Percentiles rank a stretch among this genome's conserved stretches.
Conservation (phyloP, 495 filamentous ascomycete species). For the Tuber borchii region DNA sequence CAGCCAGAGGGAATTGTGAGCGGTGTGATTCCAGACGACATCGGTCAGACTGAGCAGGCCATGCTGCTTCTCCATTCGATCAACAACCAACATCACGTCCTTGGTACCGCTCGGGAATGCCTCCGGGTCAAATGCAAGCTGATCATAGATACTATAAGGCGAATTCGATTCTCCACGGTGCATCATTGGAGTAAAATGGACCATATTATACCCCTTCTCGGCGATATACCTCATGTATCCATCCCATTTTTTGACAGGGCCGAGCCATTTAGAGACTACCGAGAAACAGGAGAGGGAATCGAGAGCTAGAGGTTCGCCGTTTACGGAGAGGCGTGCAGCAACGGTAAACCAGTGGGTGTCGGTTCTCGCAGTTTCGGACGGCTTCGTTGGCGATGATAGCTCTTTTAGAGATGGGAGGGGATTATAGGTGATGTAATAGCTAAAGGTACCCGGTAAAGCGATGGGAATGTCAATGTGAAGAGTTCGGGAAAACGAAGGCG, state of each 20-base stretch:
- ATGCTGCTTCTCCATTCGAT: slow-evolving; percentile 76
- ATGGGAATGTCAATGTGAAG: slow-evolving; percentile 85
- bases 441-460: slow-evolving; percentile 76
- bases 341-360: slow-evolving; percentile 86
- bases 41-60: slow-evolving; percentile 85
- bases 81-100: slow-evolving; percentile 69
- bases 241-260: slow-evolving; percentile 75
- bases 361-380: slow-evolving; percentile 53
- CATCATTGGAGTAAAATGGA: slow-evolving; percentile 95
- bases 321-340: slow-evolving; percentile 68
- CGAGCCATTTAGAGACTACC: slow-evolving; percentile 97
- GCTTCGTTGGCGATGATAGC: slow-evolving; percentile 22
- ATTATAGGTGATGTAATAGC: slow-evolving; percentile 89
- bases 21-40: slow-evolving; percentile 97
- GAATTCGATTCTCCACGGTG: slow-evolving; percentile 84
- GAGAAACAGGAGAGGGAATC: slow-evolving; percentile 87
- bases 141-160: slow-evolving; percentile 93
- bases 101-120: slow-evolving; percentile 81
- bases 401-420: slow-evolving; percentile 63
- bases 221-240: slow-evolving; percentile 79
- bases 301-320: slow-evolving; percentile 63
- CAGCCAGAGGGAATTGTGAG: slow-evolving; percentile 90
- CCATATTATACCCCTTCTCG: slow-evolving; percentile 91
- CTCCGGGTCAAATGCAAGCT: slow-evolving; percentile 73
- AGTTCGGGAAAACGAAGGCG: slow-evolving; percentile 84